Evolutionary conservation across 1,139 yeast species (phyloP).

Genomic region (Zhuliangozyma parablackwelliae): DNA sequence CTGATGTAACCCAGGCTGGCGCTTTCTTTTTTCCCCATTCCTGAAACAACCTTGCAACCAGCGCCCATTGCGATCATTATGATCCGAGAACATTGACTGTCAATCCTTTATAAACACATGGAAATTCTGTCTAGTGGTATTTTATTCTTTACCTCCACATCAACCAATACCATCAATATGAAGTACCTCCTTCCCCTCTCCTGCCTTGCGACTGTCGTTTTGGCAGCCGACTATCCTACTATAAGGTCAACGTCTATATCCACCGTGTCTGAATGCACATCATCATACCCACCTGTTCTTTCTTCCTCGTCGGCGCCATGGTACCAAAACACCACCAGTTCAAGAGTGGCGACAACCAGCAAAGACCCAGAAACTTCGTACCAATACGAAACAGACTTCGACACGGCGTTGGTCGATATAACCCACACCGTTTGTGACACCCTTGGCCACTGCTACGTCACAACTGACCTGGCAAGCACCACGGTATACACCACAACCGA

Average conservation of each 20-base stretch:
- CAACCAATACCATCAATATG: slow-evolving; percentile 6
- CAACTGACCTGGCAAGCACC: slow-evolving; percentile 30
- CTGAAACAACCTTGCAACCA: no score
- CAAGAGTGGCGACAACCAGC: background rate
- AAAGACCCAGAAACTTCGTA: slow-evolving; percentile 12
- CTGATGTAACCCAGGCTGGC: no score
- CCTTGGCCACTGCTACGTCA: slow-evolving; percentile 27
- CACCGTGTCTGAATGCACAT: slow-evolving; percentile 17
- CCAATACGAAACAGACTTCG: slow-evolving; percentile 27
- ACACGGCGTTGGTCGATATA: slow-evolving; percentile 18
- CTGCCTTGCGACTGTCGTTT: slow-evolving; percentile 15
- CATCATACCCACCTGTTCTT: slow-evolving; percentile 11
- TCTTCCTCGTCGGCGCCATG: slow-evolving; percentile 6
- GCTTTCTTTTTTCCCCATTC: no score
- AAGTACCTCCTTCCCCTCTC: slow-evolving; percentile 10
- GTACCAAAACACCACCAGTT: slow-evolving; percentile 2
- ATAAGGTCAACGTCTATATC: slow-evolving; percentile 27
- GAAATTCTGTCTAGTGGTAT: background rate
- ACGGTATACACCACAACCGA: slow-evolving; percentile 39
- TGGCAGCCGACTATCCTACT: slow-evolving; percentile 18
- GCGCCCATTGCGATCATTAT: no score
- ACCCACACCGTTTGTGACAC: slow-evolving; percentile 35
- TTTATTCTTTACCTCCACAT: background rate
- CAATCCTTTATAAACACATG: background rate
- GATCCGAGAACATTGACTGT: no score